Percentiles rank a stretch among this genome's conserved stretches.
Evolutionary conservation across 768 basidiomycete genomes (phyloP).

Genomic region (Termitomyces sp.): DNA sequence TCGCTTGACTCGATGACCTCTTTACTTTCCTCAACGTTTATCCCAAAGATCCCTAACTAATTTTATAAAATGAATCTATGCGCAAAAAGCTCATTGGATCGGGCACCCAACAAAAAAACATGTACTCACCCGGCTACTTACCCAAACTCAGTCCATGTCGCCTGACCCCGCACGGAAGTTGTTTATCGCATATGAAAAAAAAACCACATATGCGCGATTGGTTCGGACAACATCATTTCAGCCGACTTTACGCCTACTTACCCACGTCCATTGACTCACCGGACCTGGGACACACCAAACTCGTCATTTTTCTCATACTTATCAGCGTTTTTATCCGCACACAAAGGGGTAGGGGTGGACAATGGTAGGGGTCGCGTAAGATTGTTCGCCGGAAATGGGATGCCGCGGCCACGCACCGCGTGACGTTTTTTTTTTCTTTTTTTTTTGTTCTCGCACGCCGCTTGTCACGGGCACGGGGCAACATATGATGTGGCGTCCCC

Average conservation of each 20-base stretch:
- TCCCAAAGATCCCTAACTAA: neutral
- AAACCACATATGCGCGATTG: neutral
- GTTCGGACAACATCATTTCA: neutral
- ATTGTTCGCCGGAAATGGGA: neutral
- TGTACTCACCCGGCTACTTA: no score
- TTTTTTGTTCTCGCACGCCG: neutral
- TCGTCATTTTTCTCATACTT: no score
- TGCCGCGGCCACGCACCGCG: neutral
- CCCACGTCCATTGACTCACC: neutral
- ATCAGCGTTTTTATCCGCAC: neutral
- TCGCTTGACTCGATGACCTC: no score
- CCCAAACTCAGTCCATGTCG: no score
- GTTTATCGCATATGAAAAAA: no score
- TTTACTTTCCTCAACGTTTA: neutral
- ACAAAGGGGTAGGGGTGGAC: neutral
- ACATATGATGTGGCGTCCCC: neutral
- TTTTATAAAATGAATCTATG: no score
- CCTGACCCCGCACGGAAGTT: no score
- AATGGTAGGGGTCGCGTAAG: no score
- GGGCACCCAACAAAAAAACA: no score
- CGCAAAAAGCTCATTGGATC: no score
- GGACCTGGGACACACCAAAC: no score
- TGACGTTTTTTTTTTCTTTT: no score
- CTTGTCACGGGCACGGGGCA: neutral
- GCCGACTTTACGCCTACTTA: neutral